Evolutionary conservation across 2,329 filamentous ascomycete species (phyloP).

Genomic region (Didymella keratinophila): DNA sequence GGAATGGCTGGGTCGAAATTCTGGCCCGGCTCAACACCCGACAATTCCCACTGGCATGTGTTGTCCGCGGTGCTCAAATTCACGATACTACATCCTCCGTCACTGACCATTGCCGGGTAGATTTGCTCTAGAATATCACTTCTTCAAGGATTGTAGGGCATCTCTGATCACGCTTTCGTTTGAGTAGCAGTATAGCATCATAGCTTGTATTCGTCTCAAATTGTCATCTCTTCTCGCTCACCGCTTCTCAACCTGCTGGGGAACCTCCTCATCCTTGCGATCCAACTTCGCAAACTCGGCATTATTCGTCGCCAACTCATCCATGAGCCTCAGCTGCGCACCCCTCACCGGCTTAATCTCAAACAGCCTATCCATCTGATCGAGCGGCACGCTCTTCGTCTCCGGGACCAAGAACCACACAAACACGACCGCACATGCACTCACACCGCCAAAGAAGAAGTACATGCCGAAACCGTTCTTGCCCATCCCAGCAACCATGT

Average conservation of each 20-base stretch:
- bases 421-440: constrained; percentile 52
- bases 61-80: too few relatives aligned
- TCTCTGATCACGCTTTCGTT: too few relatives aligned
- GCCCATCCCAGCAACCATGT: constrained; percentile 64
- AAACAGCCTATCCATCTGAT: constrained; percentile 59
- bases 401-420: constrained; percentile 54
- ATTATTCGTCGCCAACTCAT: constrained; percentile 20
- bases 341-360: constrained; percentile 53
- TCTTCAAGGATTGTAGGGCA: too few relatives aligned
- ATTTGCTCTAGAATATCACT: too few relatives aligned
- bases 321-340: constrained; percentile 42
- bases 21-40: too few relatives aligned
- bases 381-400: constrained; percentile 57
- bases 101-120: too few relatives aligned
- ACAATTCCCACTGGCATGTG: too few relatives aligned
- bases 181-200: too few relatives aligned
- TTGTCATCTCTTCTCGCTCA: background rate
- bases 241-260: constrained; percentile 14
- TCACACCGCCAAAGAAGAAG: constrained; percentile 60
- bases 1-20: background rate
- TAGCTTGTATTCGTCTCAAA: too few relatives aligned
- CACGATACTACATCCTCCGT: too few relatives aligned
- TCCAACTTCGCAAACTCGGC: constrained; percentile 19
- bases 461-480: constrained; percentile 49
- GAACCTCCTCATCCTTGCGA: constrained; percentile 12